Base-by-base conservation (phyloP, 164 flowering plant species). In the Brasenia schreberi region DNA sequence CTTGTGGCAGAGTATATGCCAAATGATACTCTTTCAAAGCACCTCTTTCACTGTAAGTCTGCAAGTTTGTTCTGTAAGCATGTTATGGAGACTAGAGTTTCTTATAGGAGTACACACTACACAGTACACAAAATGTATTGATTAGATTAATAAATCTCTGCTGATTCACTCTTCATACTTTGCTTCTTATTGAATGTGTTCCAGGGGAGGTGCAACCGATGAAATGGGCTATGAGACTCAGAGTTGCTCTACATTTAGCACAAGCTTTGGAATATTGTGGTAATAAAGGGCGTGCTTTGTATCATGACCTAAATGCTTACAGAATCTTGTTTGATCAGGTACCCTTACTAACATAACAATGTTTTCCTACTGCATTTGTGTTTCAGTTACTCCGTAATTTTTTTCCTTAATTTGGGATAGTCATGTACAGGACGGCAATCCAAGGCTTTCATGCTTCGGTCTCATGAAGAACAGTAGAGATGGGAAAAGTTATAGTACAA, bases 201-300 rank as follows among this genome's bases (percentile, higher is more conserved):
- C 3, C 44, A 91, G 99, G 99, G 99, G 97, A 91, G 69, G 64
- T 70, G 0, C 93, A 86, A 69, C 97, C 97, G 0, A 86, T 94
- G 97, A 87, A 87, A 85, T 94, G 98, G 98, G 89, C 94, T 39
- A 91, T 91, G 96, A 83, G 99, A 73, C 74, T 91, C 77, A 83
- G 97, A 76, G 98, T 94, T 68, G 93, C 93, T 18, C 73, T 85
- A 63, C 85, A 85, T 74, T 75, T 88, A 71, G 88, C 93, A 33
- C 91, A 87, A 80, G 97, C 95, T 19, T 73, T 91, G 74, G 97
- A 91, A 53, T 88, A 87, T 65, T 94, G 99, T 74, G 82, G 90
- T 73, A 77, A 84, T 69, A 90, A 82, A 82, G 98, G 97, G 19
- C 74, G 93, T 68, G 90, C 88, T 2, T 67, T 94, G 71, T 90